Evolutionary conservation across 768 basidiomycete species (phyloP).

Genomic region (Clitopilus hobsonii): DNA sequence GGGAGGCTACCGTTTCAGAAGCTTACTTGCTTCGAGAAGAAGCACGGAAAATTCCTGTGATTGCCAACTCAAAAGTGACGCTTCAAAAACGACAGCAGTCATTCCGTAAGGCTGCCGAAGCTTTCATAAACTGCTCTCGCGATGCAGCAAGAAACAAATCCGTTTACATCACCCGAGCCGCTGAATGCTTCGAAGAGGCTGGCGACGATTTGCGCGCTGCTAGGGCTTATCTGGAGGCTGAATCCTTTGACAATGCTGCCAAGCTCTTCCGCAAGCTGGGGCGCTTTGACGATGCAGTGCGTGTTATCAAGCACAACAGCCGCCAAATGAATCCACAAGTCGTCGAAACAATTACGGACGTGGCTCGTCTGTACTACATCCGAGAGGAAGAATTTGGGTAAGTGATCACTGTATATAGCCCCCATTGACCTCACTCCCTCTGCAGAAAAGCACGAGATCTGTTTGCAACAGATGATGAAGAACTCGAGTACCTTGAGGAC

Average conservation of each 20-base stretch:
- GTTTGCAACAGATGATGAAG: constrained; percentile 48
- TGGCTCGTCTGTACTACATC: constrained; percentile 43
- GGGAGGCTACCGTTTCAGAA: constrained; percentile 40
- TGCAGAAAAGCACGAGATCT: constrained; percentile 41
- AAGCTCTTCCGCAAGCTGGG: constrained; percentile 44
- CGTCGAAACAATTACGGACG: constrained; percentile 31
- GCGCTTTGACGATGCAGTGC: constrained; percentile 48
- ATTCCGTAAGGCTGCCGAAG: constrained; percentile 41
- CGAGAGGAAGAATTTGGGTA: constrained; percentile 31
- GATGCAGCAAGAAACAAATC: constrained; percentile 22
- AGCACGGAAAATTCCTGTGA: constrained; percentile 31
- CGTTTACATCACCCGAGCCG: constrained; percentile 38
- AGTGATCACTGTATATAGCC: constrained; percentile 8
- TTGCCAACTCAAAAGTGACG: constrained; percentile 17
- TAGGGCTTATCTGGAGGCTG: constrained; percentile 32
- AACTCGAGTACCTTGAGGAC: constrained; percentile 52
- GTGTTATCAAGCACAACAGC: constrained; percentile 33
- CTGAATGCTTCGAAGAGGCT: constrained; percentile 39
- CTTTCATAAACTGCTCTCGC: constrained; percentile 40
- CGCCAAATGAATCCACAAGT: constrained; percentile 24
- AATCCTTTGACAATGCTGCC: constrained; percentile 39
- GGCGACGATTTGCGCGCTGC: constrained; percentile 40
- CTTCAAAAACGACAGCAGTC: constrained; percentile 16
- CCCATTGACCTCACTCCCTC: background rate
- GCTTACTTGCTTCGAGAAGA: constrained; percentile 52